These are phyloP conservation scores for Peterozyma xylosa DNA, from an alignment of 805 yeast species.

Conservation along the genomic window DNA sequence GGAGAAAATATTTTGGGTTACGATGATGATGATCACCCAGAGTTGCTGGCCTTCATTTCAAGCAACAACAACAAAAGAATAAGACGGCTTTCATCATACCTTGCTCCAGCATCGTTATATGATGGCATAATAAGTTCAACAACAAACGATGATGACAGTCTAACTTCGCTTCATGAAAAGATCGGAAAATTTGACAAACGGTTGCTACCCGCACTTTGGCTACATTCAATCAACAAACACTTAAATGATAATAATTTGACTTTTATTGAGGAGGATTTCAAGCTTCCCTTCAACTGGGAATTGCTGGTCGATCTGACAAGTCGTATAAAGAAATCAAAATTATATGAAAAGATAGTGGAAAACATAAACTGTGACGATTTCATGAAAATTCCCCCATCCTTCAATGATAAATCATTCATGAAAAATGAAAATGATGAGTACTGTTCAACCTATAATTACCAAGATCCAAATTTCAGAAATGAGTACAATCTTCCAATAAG, in stretches of 20 bases:
- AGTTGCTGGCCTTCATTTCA: no score
- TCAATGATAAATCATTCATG: no score
- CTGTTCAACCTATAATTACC: constrained; percentile 5
- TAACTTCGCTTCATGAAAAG: not conserved
- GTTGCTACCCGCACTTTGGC: constrained; percentile 6
- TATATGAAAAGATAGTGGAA: constrained; percentile 5
- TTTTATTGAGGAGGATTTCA: constrained; percentile 3
- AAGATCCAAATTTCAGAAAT: constrained; percentile 3
- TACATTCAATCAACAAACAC: constrained; percentile 6
- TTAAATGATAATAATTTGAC: not conserved
- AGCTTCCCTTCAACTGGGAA: constrained; percentile 9
- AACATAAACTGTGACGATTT: constrained; percentile 6
- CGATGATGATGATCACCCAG: no score
- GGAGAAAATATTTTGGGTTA: no score
- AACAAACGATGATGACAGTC: no score
- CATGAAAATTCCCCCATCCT: constrained; percentile 5
- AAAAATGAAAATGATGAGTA: no score
- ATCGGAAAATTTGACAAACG: constrained; percentile 5
- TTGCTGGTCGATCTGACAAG: constrained; percentile 2
- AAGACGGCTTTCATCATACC: constrained; percentile 2
- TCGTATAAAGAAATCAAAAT: constrained; percentile 7
- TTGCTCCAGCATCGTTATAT: not conserved
- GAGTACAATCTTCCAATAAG: constrained; percentile 5
- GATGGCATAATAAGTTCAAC: no score
- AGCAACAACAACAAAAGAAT: constrained; percentile 2